phyloP scores from a whole-genome alignment of 2,329 filamentous ascomycete genomes.

The Beauveria scarabaeidicola region DNA sequence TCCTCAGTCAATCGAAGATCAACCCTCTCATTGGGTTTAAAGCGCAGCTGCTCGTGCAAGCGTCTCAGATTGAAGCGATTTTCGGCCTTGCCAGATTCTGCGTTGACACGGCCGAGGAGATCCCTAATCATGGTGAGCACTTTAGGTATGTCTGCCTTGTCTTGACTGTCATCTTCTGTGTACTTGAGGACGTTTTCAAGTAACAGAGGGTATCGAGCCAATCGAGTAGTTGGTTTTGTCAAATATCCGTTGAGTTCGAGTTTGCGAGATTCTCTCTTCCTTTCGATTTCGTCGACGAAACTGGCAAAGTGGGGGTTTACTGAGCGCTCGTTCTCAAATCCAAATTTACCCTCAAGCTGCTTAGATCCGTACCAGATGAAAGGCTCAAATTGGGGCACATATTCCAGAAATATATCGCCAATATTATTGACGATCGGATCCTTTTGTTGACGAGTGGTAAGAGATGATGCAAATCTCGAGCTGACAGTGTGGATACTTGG shows the following conservation, averaged over 20 bases:
- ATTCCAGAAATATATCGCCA: slow-evolving; percentile 90
- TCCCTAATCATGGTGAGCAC: slow-evolving; percentile 81
- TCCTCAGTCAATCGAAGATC: slow-evolving; percentile 93
- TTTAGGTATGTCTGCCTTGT: slow-evolving; percentile 86
- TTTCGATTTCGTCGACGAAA: slow-evolving; percentile 94
- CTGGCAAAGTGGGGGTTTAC: slow-evolving; percentile 76
- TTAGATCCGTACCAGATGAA: slow-evolving; percentile 96
- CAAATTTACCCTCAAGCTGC: slow-evolving; percentile 93
- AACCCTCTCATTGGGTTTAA: slow-evolving; percentile 80
- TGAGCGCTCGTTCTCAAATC: slow-evolving; percentile 93
- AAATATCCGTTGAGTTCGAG: slow-evolving; percentile 95
- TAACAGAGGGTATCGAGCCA: slow-evolving; percentile 87
- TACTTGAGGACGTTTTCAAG: slow-evolving; percentile 89
- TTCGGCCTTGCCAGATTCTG: slow-evolving; percentile 92
- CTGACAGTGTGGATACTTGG: slow-evolving; percentile 82
- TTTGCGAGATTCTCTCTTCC: slow-evolving; percentile 92
- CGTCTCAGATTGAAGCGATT: slow-evolving; percentile 94
- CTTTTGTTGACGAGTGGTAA: slow-evolving; percentile 87
- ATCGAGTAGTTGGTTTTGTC: slow-evolving; percentile 91
- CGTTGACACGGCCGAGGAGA: slow-evolving; percentile 79
- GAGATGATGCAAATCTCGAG: slow-evolving; percentile 73
- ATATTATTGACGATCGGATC: slow-evolving; percentile 80
- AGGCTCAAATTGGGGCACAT: slow-evolving; percentile 83
- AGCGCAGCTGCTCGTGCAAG: slow-evolving; percentile 85
- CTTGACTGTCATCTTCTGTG: slow-evolving; percentile 79